These are phyloP conservation scores for Comarum palustre DNA, from an alignment of 306 rosid species.

Conservation along the genomic window DNA sequence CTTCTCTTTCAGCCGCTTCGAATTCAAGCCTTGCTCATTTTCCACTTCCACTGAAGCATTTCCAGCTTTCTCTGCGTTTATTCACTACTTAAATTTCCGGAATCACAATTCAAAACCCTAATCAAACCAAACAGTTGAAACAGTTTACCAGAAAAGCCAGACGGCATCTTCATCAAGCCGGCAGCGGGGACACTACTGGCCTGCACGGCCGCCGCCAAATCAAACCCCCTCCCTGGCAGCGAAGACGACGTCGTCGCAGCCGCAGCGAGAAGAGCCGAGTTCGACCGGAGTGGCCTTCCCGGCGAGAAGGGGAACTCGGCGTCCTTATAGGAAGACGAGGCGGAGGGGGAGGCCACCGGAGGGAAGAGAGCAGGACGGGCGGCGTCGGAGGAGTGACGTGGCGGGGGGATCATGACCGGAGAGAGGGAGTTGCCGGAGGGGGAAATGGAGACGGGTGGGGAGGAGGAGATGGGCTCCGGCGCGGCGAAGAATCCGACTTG, in stretches of 20 bases:
- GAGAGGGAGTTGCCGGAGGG: conserved; percentile 55
- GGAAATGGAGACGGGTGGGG: conserved; percentile 36
- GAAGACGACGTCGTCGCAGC: conserved; percentile 46
- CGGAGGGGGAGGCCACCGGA: conserved; percentile 31
- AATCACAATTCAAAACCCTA: neutral
- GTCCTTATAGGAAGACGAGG: conserved; percentile 23
- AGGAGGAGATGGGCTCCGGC: conserved; percentile 33
- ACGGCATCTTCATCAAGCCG: conserved; percentile 48
- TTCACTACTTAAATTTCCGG: neutral
- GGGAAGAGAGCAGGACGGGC: conserved; percentile 28
- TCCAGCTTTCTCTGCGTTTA: conserved; percentile 49
- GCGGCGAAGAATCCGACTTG: conserved; percentile 70
- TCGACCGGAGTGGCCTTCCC: conserved; percentile 34
- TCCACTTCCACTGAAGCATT: conserved; percentile 34
- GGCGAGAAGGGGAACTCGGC: conserved; percentile 32
- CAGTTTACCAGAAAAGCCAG: conserved; percentile 37
- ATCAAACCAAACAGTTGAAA: neutral
- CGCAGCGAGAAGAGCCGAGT: conserved; percentile 27
- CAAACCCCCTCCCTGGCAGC: conserved; percentile 39
- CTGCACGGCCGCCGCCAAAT: conserved; percentile 33
- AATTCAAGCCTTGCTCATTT: conserved; percentile 29
- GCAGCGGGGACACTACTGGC: conserved; percentile 53
- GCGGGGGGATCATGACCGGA: conserved; percentile 73
- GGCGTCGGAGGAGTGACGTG: conserved; percentile 51
- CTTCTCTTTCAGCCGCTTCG: conserved; percentile 54